Conservation (phyloP, 495 filamentous ascomycete species). For the Penicillium goetzii region DNA sequence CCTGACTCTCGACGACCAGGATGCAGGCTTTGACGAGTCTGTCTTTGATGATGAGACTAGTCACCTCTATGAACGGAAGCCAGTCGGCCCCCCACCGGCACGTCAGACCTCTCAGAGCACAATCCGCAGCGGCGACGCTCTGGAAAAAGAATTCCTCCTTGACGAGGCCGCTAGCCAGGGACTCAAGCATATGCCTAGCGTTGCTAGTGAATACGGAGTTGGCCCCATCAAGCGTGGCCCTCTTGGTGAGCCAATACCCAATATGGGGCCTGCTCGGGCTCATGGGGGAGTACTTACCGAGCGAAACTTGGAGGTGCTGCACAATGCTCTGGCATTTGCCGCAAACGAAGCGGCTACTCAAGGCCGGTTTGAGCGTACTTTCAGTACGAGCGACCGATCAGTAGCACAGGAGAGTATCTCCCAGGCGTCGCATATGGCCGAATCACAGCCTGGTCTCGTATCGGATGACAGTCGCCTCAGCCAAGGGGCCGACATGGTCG, state of each 20-base stretch:
- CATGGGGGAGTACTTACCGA: slow-evolving; percentile 53
- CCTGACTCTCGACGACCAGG: slow-evolving; percentile 50
- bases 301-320: slow-evolving; percentile 71
- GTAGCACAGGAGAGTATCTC: slow-evolving; percentile 42
- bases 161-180: slow-evolving; percentile 27
- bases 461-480: slow-evolving; percentile 53
- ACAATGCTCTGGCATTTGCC: slow-evolving; percentile 78
- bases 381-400: slow-evolving; percentile 49
- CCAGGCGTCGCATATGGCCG: slow-evolving; percentile 37
- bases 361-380: slow-evolving; percentile 64
- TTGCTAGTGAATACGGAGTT: slow-evolving; percentile 44
- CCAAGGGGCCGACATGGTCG: slow-evolving; percentile 41
- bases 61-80: slow-evolving; percentile 51
- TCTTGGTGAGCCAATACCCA: slow-evolving; percentile 34
- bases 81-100: slow-evolving; percentile 21
- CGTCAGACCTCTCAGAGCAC: slow-evolving; percentile 19
- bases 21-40: slow-evolving; percentile 72
- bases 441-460: slow-evolving; percentile 53
- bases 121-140: slow-evolving; percentile 13
- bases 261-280: slow-evolving; percentile 36
- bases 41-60: slow-evolving; percentile 71
- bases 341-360: slow-evolving; percentile 73
- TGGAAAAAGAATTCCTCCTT: slow-evolving; percentile 19
- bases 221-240: slow-evolving; percentile 34
- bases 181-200: slow-evolving; percentile 47